Evolutionary conservation across 495 filamentous ascomycete genomes (phyloP).

Genomic region (Talaromyces thailandensis): DNA sequence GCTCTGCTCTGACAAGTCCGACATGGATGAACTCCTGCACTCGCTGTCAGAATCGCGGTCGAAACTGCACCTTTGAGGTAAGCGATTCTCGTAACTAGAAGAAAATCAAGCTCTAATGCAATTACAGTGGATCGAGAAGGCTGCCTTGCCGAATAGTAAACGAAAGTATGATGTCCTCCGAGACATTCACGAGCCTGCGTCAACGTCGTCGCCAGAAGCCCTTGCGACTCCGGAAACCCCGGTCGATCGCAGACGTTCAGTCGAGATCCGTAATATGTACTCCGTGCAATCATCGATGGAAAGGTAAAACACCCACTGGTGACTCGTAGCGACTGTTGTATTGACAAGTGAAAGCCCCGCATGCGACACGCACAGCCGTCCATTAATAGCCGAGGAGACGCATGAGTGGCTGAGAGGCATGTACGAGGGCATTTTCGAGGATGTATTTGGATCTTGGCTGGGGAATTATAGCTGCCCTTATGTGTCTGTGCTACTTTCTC

Average conservation of each 20-base stretch:
- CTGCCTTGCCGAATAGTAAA: constrained; percentile 6
- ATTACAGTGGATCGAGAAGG: constrained; percentile 4
- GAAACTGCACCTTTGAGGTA: constrained; percentile 13
- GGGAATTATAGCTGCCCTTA: constrained; percentile 15
- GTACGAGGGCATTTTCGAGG: constrained; percentile 12
- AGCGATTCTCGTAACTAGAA: not conserved
- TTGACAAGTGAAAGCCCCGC: constrained; percentile 7
- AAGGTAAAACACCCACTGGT: not conserved
- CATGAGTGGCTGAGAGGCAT: constrained; percentile 11
- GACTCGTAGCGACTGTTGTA: not conserved
- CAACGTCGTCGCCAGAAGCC: not conserved
- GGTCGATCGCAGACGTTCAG: not conserved
- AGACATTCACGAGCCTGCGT: not conserved
- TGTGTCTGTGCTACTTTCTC: constrained; percentile 5
- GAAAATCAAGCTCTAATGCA: not conserved
- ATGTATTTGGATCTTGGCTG: constrained; percentile 14
- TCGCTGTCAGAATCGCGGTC: constrained; percentile 12
- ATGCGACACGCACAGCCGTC: not conserved
- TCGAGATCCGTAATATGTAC: not conserved
- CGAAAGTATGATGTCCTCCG: not conserved
- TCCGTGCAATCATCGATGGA: not conserved
- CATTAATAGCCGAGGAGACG: not conserved
- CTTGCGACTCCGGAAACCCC: not conserved
- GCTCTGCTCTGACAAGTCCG: constrained; percentile 7
- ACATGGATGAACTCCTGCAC: constrained; percentile 9